A percentile compares a stretch with the other conserved stretches of the same genome.
Conservation (phyloP, 163 green algal genomes). For the Scenedesmus sp. region DNA sequence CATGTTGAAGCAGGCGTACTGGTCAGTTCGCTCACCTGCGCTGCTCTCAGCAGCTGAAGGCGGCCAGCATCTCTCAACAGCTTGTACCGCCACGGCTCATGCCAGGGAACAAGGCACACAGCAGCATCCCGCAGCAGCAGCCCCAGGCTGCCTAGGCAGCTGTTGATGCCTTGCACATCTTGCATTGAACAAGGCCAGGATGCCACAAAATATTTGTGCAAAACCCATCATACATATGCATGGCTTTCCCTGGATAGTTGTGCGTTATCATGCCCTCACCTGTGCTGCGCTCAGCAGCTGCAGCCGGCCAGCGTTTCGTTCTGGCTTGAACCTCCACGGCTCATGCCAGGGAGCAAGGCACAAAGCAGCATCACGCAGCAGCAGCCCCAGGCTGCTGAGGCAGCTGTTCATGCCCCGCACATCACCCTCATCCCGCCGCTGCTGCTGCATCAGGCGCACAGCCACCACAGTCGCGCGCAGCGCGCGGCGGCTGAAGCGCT, state of each 20-base stretch:
- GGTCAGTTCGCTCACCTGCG: conserved; percentile 34
- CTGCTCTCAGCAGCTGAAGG: neutral
- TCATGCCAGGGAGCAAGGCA: conserved; percentile 32
- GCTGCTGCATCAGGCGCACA: conserved; percentile 20
- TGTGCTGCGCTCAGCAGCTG: neutral
- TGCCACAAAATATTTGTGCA: too few species aligned
- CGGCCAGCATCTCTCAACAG: neutral
- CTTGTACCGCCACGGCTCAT: conserved; percentile 8
- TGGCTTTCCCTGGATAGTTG: neutral
- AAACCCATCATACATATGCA: too few species aligned
- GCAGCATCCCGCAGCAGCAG: conserved; percentile 20
- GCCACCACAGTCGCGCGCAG: neutral
- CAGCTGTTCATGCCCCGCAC: neutral
- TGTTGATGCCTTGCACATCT: neutral
- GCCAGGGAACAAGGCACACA: conserved; percentile 22
- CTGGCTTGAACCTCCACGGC: neutral
- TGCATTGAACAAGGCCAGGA: too few species aligned
- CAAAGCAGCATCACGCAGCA: conserved; percentile 21
- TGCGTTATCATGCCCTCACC: conserved; percentile 8
- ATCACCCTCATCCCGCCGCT: conserved; percentile 7
- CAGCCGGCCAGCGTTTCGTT: neutral
- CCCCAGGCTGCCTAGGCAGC: neutral
- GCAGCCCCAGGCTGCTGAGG: neutral
- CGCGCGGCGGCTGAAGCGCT: neutral
- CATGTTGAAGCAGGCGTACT: too few species aligned